phyloP scores from a whole-genome alignment of 805 yeast genomes.

The Maudiozyma turicensis region DNA sequence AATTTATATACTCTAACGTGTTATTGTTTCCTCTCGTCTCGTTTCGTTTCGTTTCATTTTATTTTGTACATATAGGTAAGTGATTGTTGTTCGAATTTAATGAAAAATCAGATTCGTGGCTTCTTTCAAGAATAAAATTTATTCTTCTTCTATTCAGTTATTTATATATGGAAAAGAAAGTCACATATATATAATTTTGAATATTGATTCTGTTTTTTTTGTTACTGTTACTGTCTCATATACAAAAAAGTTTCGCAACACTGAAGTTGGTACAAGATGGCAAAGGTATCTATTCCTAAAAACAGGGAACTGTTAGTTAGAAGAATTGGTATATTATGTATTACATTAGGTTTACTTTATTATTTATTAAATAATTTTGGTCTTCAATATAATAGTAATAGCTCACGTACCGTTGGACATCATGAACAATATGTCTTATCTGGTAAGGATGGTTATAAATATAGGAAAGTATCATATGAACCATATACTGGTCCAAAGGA shows the following conservation, averaged over 20 bases:
- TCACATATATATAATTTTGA: no score
- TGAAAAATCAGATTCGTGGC: no score
- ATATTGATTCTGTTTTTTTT: neutral
- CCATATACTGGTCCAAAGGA: constrained; percentile 31
- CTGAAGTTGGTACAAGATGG: constrained; percentile 4
- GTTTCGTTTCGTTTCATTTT: no score
- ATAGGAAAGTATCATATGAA: constrained; percentile 9
- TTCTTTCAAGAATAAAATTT: no score
- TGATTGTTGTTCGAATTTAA: no score
- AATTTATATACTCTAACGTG: no score
- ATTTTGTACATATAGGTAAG: no score
- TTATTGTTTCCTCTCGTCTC: no score
- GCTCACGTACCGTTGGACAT: neutral
- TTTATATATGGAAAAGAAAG: no score
- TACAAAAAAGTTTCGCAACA: neutral
- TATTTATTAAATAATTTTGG: constrained; percentile 2
- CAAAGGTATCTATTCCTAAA: constrained; percentile 8
- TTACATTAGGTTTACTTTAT: constrained; percentile 12
- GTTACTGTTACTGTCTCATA: neutral
- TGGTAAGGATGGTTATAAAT: constrained; percentile 9
- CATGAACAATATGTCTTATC: neutral
- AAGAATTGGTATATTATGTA: constrained; percentile 9
- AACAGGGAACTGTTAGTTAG: constrained; percentile 9
- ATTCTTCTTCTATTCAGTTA: no score
- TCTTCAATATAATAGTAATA: no score